A percentile compares a stretch with the other conserved stretches of the same genome.
phyloP scores from a whole-genome alignment of 441 rosid genomes.

The Kokia cookei region DNA sequence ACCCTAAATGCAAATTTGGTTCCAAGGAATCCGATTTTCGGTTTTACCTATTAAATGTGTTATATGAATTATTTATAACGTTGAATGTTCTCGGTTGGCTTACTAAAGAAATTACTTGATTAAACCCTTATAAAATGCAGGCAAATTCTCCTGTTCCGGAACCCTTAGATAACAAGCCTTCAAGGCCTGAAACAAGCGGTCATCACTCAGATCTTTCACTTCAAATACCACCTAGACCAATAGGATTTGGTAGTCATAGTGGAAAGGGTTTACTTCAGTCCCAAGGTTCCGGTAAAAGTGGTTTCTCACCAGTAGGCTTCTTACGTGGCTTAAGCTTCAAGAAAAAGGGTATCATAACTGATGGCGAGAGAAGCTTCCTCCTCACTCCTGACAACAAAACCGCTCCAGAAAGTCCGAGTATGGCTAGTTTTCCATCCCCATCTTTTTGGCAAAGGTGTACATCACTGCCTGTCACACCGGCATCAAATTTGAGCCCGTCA shows the following conservation, averaged over 20 bases:
- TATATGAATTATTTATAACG: neutral
- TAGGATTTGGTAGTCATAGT: constrained; percentile 39
- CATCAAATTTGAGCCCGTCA: constrained; percentile 58
- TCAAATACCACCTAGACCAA: constrained; percentile 62
- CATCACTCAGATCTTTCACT: constrained; percentile 67
- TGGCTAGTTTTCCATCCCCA: constrained; percentile 34
- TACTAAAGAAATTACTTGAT: neutral
- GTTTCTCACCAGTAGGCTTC: constrained; percentile 57
- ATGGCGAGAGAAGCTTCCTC: constrained; percentile 63
- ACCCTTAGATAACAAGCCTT: constrained; percentile 30
- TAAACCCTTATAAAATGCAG: constrained; percentile 25
- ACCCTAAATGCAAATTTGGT: neutral
- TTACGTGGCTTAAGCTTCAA: constrained; percentile 70
- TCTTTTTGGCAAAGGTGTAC: constrained; percentile 63
- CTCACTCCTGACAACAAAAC: constrained; percentile 41
- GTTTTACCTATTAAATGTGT: neutral
- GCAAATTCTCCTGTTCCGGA: constrained; percentile 25
- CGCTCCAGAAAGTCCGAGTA: constrained; percentile 38
- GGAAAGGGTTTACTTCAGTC: constrained; percentile 55
- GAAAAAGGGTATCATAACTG: constrained; percentile 43
- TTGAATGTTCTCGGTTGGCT: neutral
- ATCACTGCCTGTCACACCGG: constrained; percentile 76
- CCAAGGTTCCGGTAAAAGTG: constrained; percentile 49
- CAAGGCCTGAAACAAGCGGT: constrained; percentile 39
- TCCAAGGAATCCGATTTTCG: neutral